A percentile compares a stretch with the other conserved stretches of the same genome.
Conservation (phyloP, 768 basidiomycete species). For the Sistotremastrum suecicum region DNA sequence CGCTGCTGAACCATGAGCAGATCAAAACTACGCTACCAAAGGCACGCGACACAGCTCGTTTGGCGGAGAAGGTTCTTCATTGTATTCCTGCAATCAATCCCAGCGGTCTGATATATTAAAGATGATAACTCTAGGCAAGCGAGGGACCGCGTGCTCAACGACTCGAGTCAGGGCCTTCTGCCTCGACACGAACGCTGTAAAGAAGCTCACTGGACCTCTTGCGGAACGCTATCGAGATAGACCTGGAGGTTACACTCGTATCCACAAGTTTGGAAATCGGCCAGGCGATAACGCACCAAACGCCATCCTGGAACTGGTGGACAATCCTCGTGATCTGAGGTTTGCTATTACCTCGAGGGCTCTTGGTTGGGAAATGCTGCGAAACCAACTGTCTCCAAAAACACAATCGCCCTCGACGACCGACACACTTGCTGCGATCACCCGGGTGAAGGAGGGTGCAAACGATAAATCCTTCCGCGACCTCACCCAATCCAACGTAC, state of each 20-base stretch:
- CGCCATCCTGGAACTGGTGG: constrained; percentile 89
- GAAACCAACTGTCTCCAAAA: constrained; percentile 34
- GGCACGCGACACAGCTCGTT: constrained; percentile 78
- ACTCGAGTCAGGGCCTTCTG: constrained; percentile 67
- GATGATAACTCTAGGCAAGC: constrained; percentile 91
- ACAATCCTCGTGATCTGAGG: constrained; percentile 78
- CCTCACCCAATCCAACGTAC: no score
- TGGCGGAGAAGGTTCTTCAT: constrained; percentile 74
- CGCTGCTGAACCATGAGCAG: constrained; percentile 87
- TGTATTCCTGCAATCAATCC: neutral
- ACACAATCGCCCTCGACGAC: constrained; percentile 22
- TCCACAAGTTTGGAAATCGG: constrained; percentile 83
- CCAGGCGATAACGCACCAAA: constrained; percentile 86
- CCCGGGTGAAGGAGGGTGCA: constrained; percentile 33
- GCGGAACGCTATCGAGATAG: constrained; percentile 68
- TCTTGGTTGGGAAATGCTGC: constrained; percentile 71
- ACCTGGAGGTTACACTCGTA: constrained; percentile 89
- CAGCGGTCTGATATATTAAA: constrained; percentile 13
- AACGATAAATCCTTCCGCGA: constrained; percentile 10
- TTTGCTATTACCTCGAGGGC: constrained; percentile 82
- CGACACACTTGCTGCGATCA: no score
- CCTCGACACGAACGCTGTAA: constrained; percentile 51
- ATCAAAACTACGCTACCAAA: constrained; percentile 94
- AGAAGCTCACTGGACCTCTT: constrained; percentile 75
- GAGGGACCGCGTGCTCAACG: constrained; percentile 55